Evolutionary conservation across 1,139 yeast species (phyloP), one percentile per base, ranked within the genome.

Genomic region (Eremothecium sinecaudum): DNA sequence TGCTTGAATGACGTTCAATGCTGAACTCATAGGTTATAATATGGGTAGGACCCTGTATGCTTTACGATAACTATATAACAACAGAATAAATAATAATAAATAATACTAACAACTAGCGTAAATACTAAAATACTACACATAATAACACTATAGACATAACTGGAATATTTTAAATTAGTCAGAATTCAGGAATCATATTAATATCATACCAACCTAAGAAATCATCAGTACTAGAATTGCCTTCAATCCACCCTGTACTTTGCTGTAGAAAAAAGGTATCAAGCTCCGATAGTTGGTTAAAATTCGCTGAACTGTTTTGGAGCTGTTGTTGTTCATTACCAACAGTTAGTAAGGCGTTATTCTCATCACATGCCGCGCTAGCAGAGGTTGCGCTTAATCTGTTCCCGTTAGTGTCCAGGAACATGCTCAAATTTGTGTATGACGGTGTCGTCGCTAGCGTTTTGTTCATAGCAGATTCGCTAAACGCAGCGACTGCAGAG

Each of bases 141-240:
- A n/a, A n/a, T n/a, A n/a, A n/a, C n/a, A n/a, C n/a, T n/a, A n/a
- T n/a, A n/a, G n/a, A n/a, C n/a, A n/a, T n/a, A n/a, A n/a, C n/a
- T 19, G 21, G 21, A 19, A 19, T 19, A 19, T 19, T 19, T 19
- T 8, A 19, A 21, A 13, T 13, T 13, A 12, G 7, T 51, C 44
- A 71, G 45, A 72, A 71, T 41, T 69, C 74, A 0, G 75, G 75
- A 4, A 71, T 72, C 75, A 71, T 68, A 42, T 71, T 71, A 49
- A 67, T 75, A 53, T 86, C 95, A 64, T 86, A 80, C 95, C 95
- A 87, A n/a, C 96, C 96, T 34, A 87, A 64, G 53, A 87, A 79
- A 53, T 86, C 96, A 53, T 86, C 96, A 16, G 47, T 53, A 29
- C 48, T 48, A 11, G 51, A 46, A 39, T 73, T 79, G 9, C 70